Evolutionary conservation across 306 rosid species (phyloP).

Genomic region (Bauhinia variegata): DNA sequence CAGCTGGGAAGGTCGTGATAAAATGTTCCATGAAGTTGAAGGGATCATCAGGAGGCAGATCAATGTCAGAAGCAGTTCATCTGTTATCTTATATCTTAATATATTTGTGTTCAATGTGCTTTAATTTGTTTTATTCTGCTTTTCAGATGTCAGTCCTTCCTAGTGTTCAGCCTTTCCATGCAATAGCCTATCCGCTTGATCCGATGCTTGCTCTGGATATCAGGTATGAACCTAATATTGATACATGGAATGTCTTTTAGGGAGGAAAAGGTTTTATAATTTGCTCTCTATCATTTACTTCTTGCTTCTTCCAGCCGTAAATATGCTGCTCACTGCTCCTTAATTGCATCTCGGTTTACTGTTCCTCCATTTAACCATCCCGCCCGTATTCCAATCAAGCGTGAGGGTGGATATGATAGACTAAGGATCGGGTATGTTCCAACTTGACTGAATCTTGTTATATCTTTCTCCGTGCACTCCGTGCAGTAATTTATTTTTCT

Average conservation of each 20-base stretch:
- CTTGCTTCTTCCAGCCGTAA: slow-evolving; percentile 60
- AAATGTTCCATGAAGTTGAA: slow-evolving; percentile 91
- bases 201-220: slow-evolving; percentile 92
- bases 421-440: slow-evolving; percentile 84
- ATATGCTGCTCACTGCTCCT: slow-evolving; percentile 92
- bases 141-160: slow-evolving; percentile 95
- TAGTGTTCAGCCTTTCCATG: slow-evolving; percentile 99
- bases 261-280: background rate
- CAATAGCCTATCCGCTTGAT: slow-evolving; percentile 97
- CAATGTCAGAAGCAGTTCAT: slow-evolving; percentile 60
- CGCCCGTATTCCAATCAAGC: slow-evolving; percentile 61
- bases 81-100: background rate
- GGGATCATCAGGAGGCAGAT: slow-evolving; percentile 90
- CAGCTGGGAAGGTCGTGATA: slow-evolving; percentile 96
- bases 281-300: slow-evolving; percentile 1
- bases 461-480: too few species aligned
- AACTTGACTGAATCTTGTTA: background rate
- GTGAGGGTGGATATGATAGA: slow-evolving; percentile 68
- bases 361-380: slow-evolving; percentile 82
- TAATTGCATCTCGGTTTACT: slow-evolving; percentile 85
- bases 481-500: too few species aligned
- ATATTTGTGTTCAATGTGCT: slow-evolving; percentile 16
- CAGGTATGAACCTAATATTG: slow-evolving; percentile 53
- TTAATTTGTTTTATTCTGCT: slow-evolving; percentile 18
- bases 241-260: background rate